Evolutionary conservation across 108 stramenopile species (phyloP).

Genomic region (Fragilariopsis cylindrus): DNA sequence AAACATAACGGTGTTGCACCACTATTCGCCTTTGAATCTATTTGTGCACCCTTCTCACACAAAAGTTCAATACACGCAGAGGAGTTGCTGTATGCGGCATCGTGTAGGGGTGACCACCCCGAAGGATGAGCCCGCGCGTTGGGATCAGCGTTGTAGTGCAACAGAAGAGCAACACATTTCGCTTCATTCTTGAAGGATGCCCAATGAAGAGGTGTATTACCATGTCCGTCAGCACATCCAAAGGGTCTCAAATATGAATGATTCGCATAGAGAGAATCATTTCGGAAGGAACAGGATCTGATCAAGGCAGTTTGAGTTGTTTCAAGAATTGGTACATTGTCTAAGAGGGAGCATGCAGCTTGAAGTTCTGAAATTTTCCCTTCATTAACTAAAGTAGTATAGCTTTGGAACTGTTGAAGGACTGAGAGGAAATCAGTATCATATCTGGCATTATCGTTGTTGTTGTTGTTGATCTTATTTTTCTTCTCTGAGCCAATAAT

Average conservation of each 20-base stretch:
- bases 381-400: constrained; percentile 23
- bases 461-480: not conserved
- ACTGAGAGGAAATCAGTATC: constrained; percentile 27
- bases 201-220: constrained; percentile 89
- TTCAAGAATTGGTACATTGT: constrained; percentile 36
- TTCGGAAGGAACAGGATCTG: constrained; percentile 42
- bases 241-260: constrained; percentile 30
- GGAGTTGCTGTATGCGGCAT: constrained; percentile 86
- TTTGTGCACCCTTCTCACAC: constrained; percentile 68
- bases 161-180: constrained; percentile 63
- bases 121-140: constrained; percentile 80
- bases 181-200: constrained; percentile 85
- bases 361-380: constrained; percentile 52
- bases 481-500: not conserved
- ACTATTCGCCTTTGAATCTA: constrained; percentile 74
- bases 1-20: constrained; percentile 89
- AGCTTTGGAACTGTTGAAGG: constrained; percentile 26
- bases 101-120: constrained; percentile 89
- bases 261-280: constrained; percentile 10
- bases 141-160: constrained; percentile 64
- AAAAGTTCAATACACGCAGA: constrained; percentile 64
- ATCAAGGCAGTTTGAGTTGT: constrained; percentile 50
- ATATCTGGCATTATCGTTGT: not conserved
- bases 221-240: constrained; percentile 75
- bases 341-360: constrained; percentile 52